Evolutionary conservation across 2,329 filamentous ascomycete species (phyloP).

Genomic region (Monilinia vaccinii-corymbosi): DNA sequence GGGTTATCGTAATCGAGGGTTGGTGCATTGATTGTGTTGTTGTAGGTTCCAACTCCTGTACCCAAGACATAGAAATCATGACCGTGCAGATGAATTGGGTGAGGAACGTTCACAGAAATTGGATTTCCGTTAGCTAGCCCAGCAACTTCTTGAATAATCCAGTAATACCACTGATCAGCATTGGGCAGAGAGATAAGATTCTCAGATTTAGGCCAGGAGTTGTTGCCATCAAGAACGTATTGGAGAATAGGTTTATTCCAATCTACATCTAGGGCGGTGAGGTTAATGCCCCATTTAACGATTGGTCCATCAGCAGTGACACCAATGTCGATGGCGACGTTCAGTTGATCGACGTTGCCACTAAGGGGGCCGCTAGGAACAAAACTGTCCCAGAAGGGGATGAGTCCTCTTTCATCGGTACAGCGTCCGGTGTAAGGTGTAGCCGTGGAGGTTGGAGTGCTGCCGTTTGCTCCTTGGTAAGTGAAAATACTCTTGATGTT

Average conservation of each 20-base stretch:
- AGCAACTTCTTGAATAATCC: slow-evolving; percentile 13
- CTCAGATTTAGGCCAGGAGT: slow-evolving; percentile 9
- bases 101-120: slow-evolving; percentile 19
- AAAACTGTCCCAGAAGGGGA: slow-evolving; percentile 10
- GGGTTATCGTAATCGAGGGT: slow-evolving; percentile 32
- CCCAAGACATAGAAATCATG: slow-evolving; percentile 35
- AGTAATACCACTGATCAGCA: slow-evolving; percentile 13
- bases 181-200: slow-evolving; percentile 14
- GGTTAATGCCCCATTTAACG: slow-evolving; percentile 11
- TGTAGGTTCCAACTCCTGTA: slow-evolving; percentile 16
- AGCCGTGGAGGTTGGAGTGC: slow-evolving; percentile 5
- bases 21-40: background rate
- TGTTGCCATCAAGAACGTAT: slow-evolving; percentile 26
- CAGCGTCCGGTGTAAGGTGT: slow-evolving; percentile 8
- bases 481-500: slow-evolving; percentile 12
- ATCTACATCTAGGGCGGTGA: slow-evolving; percentile 29
- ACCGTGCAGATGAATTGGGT: slow-evolving; percentile 39
- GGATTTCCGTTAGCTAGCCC: background rate
- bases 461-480: slow-evolving; percentile 8
- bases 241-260: slow-evolving; percentile 36
- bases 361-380: slow-evolving; percentile 2
- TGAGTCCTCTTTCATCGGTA: slow-evolving; percentile 6
- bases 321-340: slow-evolving; percentile 8
- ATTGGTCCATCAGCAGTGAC: slow-evolving; percentile 7
- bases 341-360: background rate